Evolutionary conservation across 768 basidiomycete species (phyloP), one percentile per base, ranked within the genome.

Genomic region (Lactarius hatsudake): DNA sequence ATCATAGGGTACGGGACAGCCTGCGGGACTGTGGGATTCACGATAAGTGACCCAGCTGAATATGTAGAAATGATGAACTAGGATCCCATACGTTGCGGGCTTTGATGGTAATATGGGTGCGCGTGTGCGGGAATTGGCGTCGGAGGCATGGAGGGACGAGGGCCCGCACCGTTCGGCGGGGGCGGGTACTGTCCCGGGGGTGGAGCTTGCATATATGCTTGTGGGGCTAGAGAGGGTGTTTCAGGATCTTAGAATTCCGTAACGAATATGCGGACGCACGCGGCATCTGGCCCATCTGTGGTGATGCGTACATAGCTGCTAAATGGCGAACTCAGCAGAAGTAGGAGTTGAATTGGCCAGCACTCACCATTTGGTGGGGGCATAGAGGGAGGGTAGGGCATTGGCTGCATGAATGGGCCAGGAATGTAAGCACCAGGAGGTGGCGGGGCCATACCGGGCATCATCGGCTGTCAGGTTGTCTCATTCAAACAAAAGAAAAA

Each of bases 1-100:
- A 94, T 94, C 89, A 92, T 91, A n/a, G 84, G 88, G 76, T 94
- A 94, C 57, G 90, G 89, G 70, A 91, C 86, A 40, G 93, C 90
- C 72, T 93, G 93, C 77, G 88, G 87, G 75, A 94, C 93, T 94
- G 78, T 69, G 61, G 32, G 43, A 26, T 26, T 36, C 15, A 6
- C 20, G 53, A 60, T 65, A 23, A 64, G 53, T 18, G 26, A 23
- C 12, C 28, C 23, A 26, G 48, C 15, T 34, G 43, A 65, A 65
- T 73, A 71, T 64, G 64, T 66, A 65, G 59, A 72, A 68, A 73
- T 42, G 68, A 59, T 18, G 56, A 54, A 66, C 57, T 43, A 62
- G 61, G 26, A 20, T 43, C 38, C 74, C 83, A 56, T 82, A 94
- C 93, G 78, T 79, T 94, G 93, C 65, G 93, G 93, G 75, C 91